A percentile compares a stretch with the other conserved stretches of the same genome.
phyloP scores from a whole-genome alignment of 2,329 filamentous ascomycete species.

The Aspergillus glaucus region DNA sequence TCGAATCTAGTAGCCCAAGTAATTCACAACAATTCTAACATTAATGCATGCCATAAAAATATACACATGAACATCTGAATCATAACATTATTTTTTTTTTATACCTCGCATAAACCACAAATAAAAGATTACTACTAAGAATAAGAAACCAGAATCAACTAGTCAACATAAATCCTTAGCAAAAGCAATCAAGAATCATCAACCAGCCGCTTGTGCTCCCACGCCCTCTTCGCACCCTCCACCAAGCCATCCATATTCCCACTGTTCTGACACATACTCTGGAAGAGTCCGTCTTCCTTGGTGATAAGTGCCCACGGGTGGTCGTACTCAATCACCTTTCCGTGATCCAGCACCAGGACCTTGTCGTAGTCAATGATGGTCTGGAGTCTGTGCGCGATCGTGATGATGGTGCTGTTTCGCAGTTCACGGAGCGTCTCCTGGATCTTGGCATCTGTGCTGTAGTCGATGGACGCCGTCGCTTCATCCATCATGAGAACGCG shows the following conservation, averaged over 20 bases:
- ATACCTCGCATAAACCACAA: neutral
- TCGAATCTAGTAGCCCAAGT: neutral
- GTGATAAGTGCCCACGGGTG: constrained; percentile 77
- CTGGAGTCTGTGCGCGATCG: constrained; percentile 89
- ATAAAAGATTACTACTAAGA: neutral
- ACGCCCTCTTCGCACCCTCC: constrained; percentile 49
- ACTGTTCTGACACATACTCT: constrained; percentile 62
- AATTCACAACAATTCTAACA: neutral
- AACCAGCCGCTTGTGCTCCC: constrained; percentile 42
- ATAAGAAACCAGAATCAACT: neutral
- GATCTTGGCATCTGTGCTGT: constrained; percentile 90
- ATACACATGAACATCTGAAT: neutral
- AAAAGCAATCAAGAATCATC: constrained; percentile 33
- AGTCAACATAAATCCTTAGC: constrained; percentile 2
- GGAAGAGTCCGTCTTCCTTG: constrained; percentile 61
- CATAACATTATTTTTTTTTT: neutral
- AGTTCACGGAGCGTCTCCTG: constrained; percentile 94
- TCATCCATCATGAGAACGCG: constrained; percentile 99
- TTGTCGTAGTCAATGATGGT: constrained; percentile 99
- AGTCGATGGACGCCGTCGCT: constrained; percentile 95
- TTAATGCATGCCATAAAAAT: neutral
- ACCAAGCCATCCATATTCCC: constrained; percentile 55
- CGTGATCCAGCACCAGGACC: constrained; percentile 88
- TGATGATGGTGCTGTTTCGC: constrained; percentile 80
- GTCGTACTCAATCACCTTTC: constrained; percentile 80